Conservation (phyloP, 768 basidiomycete species). For the Kwoniella sp. region DNA sequence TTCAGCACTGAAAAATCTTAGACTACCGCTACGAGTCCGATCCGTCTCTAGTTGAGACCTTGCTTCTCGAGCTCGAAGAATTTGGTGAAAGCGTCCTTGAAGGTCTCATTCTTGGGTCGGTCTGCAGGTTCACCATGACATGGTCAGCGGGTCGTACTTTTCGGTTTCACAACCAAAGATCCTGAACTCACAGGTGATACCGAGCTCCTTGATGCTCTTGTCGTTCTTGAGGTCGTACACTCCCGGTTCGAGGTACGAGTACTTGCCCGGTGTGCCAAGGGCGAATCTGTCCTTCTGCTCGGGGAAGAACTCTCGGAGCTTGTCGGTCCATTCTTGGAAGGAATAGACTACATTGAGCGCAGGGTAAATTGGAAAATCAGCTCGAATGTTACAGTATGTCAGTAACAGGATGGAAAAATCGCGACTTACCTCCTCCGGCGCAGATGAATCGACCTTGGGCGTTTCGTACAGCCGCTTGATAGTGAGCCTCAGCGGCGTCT, state of each 20-base stretch:
- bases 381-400: neutral
- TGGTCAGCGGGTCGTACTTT: neutral
- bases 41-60: slow-evolving; percentile 29
- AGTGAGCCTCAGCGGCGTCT: slow-evolving; percentile 42
- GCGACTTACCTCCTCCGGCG: slow-evolving; percentile 32
- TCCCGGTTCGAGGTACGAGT: slow-evolving; percentile 32
- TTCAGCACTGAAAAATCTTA: too few species aligned
- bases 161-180: too few species aligned
- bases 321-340: slow-evolving; percentile 38
- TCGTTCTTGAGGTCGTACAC: slow-evolving; percentile 38
- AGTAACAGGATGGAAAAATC: neutral
- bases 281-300: slow-evolving; percentile 34
- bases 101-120: slow-evolving; percentile 35
- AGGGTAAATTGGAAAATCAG: neutral
- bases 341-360: slow-evolving; percentile 22
- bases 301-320: slow-evolving; percentile 29
- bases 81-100: slow-evolving; percentile 32
- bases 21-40: too few species aligned
- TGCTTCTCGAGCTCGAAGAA: slow-evolving; percentile 40
- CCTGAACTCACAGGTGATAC: slow-evolving; percentile 37
- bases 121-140: slow-evolving; percentile 29
- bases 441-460: slow-evolving; percentile 38
- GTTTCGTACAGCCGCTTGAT: slow-evolving; percentile 29
- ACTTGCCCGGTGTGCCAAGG: slow-evolving; percentile 34
- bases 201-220: slow-evolving; percentile 39